Evolutionary conservation across 495 filamentous ascomycete genomes (phyloP).

Genomic region (Sphaerosporella brunnea): DNA sequence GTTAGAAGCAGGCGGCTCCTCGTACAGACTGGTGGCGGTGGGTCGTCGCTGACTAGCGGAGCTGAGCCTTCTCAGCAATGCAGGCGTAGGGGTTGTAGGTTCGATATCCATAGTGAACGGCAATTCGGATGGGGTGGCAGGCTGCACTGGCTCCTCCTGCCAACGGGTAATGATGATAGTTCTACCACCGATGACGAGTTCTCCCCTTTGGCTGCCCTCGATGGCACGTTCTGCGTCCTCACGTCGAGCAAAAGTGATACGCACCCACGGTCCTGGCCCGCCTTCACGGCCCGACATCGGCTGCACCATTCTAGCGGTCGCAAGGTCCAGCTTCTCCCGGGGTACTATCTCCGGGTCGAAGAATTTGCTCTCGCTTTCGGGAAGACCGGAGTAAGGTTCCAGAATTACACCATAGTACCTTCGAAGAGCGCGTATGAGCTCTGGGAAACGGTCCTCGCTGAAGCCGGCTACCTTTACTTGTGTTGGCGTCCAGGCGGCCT

Average conservation of each 20-base stretch:
- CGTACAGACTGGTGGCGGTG: slow-evolving; percentile 12
- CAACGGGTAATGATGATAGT: slow-evolving; percentile 20
- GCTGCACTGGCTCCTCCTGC: slow-evolving; percentile 1
- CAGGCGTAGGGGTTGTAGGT: slow-evolving; percentile 1
- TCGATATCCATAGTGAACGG: slow-evolving; percentile 19
- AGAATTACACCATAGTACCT: slow-evolving; percentile 23
- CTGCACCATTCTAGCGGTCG: slow-evolving; percentile 18
- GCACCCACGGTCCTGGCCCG: slow-evolving; percentile 19
- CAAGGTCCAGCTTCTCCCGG: slow-evolving; percentile 20
- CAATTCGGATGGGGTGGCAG: no score
- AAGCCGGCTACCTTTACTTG: slow-evolving; percentile 23
- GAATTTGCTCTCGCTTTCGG: slow-evolving; percentile 19
- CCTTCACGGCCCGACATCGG: slow-evolving; percentile 20
- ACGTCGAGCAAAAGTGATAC: slow-evolving; percentile 22
- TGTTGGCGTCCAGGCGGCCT: slow-evolving; percentile 19
- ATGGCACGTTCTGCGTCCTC: slow-evolving; percentile 22
- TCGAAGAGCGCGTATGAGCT: slow-evolving; percentile 21
- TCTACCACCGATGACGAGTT: slow-evolving; percentile 18
- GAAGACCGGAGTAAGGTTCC: slow-evolving; percentile 23
- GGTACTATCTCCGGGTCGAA: slow-evolving; percentile 21
- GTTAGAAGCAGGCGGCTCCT: slow-evolving; percentile 7
- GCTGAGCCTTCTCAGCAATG: slow-evolving; percentile 5
- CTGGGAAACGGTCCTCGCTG: slow-evolving; percentile 22
- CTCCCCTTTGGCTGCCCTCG: slow-evolving; percentile 12
- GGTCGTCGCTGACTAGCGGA: slow-evolving; percentile 3